These are phyloP conservation scores for Circinella minor DNA, from an alignment of 371 early-diverging fungal genomes.

Conservation along the genomic window DNA sequence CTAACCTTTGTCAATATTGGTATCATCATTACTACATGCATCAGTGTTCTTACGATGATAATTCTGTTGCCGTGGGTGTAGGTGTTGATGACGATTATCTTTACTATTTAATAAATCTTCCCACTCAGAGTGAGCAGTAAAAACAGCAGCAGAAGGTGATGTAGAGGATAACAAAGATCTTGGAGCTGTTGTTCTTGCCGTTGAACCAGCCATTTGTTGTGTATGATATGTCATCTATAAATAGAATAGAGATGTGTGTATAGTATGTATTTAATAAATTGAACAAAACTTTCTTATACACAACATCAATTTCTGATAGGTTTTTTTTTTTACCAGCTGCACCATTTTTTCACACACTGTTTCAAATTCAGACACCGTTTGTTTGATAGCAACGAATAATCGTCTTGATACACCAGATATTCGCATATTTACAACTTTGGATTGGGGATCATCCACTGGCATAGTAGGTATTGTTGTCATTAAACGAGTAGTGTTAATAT, in stretches of 20 bases:
- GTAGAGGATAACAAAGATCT: background rate
- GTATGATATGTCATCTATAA: conserved; percentile 15
- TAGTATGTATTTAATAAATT: too few relatives aligned
- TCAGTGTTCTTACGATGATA: background rate
- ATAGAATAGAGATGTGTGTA: too few relatives aligned
- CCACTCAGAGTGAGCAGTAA: background rate
- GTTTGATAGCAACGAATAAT: conserved; percentile 39
- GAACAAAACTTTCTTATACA: background rate
- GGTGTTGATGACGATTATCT: background rate
- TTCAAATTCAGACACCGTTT: conserved; percentile 38
- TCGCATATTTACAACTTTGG: conserved; percentile 27
- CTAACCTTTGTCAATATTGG: conserved; percentile 12
- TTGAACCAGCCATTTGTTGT: conserved; percentile 10
- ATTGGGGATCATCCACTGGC: conserved; percentile 13
- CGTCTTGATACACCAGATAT: conserved; percentile 42
- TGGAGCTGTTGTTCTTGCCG: background rate
- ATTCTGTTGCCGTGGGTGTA: too few relatives aligned
- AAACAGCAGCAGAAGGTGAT: background rate
- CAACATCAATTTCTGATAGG: background rate
- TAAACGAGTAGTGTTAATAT: background rate
- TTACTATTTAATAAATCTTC: conserved; percentile 11
- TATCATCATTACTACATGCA: conserved; percentile 8
- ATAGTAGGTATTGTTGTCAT: conserved; percentile 1
- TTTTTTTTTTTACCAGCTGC: conserved; percentile 33
- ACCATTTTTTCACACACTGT: conserved; percentile 41